phyloP scores from a whole-genome alignment of 352 stramenopile genomes.

The Pythium grandisporangium region DNA sequence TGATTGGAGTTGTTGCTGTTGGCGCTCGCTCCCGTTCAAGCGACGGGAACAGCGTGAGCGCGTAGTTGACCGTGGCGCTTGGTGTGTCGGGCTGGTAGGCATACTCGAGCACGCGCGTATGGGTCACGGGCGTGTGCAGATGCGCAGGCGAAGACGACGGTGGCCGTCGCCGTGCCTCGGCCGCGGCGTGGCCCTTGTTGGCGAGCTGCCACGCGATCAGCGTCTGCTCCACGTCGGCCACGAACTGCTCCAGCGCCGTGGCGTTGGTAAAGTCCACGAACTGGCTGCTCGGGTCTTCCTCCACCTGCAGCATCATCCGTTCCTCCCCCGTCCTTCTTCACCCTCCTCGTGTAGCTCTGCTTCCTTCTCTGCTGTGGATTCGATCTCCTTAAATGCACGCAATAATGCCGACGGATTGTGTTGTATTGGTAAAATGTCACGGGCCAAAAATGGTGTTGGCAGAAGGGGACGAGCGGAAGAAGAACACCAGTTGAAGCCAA shows the following conservation, averaged over 20 bases:
- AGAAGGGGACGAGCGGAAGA: too few relatives aligned
- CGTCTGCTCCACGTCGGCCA: conserved; percentile 64
- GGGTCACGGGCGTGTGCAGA: too few relatives aligned
- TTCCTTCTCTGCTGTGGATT: too few relatives aligned
- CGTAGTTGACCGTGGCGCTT: conserved; percentile 24
- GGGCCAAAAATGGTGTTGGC: too few relatives aligned
- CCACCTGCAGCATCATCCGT: conserved; percentile 34
- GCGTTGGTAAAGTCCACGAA: conserved; percentile 86
- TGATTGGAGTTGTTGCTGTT: neutral
- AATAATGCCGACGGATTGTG: too few relatives aligned
- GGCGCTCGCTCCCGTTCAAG: neutral
- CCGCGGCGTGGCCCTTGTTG: conserved; percentile 53
- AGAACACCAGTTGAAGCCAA: too few relatives aligned
- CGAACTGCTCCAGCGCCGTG: conserved; percentile 70
- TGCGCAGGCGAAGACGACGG: too few relatives aligned
- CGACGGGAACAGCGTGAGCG: conserved; percentile 46
- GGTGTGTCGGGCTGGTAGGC: neutral
- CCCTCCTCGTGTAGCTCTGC: conserved; percentile 1
- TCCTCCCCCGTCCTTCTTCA: neutral
- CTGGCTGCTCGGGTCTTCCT: conserved; percentile 77
- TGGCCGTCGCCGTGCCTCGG: neutral
- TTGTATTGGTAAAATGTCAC: too few relatives aligned
- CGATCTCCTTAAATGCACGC: too few relatives aligned
- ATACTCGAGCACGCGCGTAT: neutral
- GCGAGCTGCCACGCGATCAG: conserved; percentile 58